A percentile compares a stretch with the other conserved stretches of the same genome.
Conservation (phyloP, 192 early-diverging fungal species). For the Podila verticillata region DNA sequence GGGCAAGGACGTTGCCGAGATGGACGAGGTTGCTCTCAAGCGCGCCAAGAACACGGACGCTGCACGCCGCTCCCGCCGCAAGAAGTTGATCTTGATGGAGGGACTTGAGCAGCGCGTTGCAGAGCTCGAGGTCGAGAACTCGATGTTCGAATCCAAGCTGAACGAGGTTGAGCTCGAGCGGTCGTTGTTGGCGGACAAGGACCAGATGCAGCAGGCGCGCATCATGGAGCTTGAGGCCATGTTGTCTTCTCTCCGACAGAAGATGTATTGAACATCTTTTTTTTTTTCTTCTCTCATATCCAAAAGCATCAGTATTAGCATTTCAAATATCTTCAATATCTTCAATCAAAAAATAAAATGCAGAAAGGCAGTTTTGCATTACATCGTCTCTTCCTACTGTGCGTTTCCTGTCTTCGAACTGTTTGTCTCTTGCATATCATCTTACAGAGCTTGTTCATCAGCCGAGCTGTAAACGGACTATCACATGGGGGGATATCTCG, state of each 20-base stretch:
- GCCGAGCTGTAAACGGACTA: neutral
- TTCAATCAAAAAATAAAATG: neutral
- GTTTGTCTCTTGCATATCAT: too few relatives aligned
- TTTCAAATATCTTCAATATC: neutral
- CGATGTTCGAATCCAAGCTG: slow-evolving; percentile 51
- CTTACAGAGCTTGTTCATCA: too few relatives aligned
- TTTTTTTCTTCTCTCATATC: slow-evolving; percentile 2
- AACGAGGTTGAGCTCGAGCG: slow-evolving; percentile 52
- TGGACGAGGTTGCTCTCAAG: slow-evolving; percentile 64
- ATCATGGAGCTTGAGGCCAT: slow-evolving; percentile 46
- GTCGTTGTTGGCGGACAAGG: slow-evolving; percentile 54
- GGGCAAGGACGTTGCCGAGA: slow-evolving; percentile 35
- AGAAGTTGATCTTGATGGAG: slow-evolving; percentile 88
- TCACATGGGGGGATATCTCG: neutral
- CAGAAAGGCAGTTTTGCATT: neutral
- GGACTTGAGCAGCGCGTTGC: slow-evolving; percentile 83
- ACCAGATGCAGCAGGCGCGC: slow-evolving; percentile 51
- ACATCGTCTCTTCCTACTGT: neutral
- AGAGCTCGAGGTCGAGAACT: slow-evolving; percentile 84
- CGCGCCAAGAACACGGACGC: slow-evolving; percentile 91
- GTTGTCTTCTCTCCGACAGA: slow-evolving; percentile 38
- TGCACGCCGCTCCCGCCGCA: slow-evolving; percentile 89
- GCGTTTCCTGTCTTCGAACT: too few relatives aligned
- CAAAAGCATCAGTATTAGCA: neutral
- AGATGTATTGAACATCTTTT: slow-evolving; percentile 24